Percentiles rank a stretch among this genome's conserved stretches.
Evolutionary conservation across 2,329 filamentous ascomycete species (phyloP).

Genomic region (Aspergillus pseudonomiae): DNA sequence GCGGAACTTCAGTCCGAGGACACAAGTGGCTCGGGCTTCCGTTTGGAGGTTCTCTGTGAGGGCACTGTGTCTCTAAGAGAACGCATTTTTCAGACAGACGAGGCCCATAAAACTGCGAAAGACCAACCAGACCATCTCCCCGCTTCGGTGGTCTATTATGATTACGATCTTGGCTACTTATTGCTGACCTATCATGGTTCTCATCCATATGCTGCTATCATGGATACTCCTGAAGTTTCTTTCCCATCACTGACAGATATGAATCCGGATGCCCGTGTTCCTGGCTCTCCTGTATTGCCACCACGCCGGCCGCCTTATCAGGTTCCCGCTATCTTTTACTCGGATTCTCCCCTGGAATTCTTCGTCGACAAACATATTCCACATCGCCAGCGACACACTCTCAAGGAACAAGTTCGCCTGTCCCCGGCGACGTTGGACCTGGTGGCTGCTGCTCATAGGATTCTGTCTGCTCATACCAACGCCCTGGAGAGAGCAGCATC

Average conservation of each 20-base stretch:
- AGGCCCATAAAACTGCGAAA: constrained; percentile 25
- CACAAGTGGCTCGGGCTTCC: constrained; percentile 57
- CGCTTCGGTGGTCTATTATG: constrained; percentile 56
- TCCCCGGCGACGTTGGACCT: constrained; percentile 53
- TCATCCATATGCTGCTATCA: constrained; percentile 54
- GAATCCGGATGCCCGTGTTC: constrained; percentile 24
- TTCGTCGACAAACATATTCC: constrained; percentile 49
- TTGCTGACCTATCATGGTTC: constrained; percentile 54
- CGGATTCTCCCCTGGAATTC: constrained; percentile 39
- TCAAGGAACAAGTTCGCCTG: constrained; percentile 51
- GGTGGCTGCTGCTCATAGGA: constrained; percentile 51
- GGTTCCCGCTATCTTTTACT: constrained; percentile 45
- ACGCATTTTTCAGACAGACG: constrained; percentile 47
- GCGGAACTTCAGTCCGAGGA: constrained; percentile 58
- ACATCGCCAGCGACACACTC: constrained; percentile 44
- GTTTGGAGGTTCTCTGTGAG: constrained; percentile 59
- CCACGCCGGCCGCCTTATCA: constrained; percentile 48
- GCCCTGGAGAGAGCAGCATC: constrained; percentile 51
- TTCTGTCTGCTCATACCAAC: constrained; percentile 50
- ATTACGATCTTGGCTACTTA: constrained; percentile 61
- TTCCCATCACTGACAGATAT: constrained; percentile 33
- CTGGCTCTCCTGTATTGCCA: constrained; percentile 30
- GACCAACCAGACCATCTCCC: constrained; percentile 43
- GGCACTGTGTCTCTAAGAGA: constrained; percentile 54
- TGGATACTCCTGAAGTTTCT: constrained; percentile 51